Evolutionary conservation across 352 stramenopile genomes (phyloP), one percentile per base, ranked within the genome.

Genomic region (Phytopythium cucurbitacearum): DNA sequence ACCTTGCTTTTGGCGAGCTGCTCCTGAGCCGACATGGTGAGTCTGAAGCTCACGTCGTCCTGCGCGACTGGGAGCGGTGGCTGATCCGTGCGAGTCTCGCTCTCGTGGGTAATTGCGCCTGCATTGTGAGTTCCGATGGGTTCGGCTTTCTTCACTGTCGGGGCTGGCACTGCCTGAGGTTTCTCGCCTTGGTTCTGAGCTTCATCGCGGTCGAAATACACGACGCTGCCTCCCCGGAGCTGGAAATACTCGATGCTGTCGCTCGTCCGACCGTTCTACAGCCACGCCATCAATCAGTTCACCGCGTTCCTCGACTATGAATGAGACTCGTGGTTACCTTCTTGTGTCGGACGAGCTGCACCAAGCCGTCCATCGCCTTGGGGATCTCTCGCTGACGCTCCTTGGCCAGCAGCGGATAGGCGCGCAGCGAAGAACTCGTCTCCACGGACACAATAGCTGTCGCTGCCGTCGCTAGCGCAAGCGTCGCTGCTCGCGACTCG

Each of bases 201-300:
- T 33, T 50, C 11, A 10, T 40, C 53, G 12, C 16, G 40, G 48
- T 51, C 21, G 33, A 59, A 63, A 57, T 78, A 85, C 5, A 40
- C 6, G 16, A 87, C 41, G 0, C 33, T 44, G n/a, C 56, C 45
- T 11, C 65, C 54, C 7, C 51, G 15, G 7, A 73, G 59, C 40
- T 74, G 70, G 40, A 91, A 89, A 56, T 69, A 88, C 46, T 89
- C 76, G n/a, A 88, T 50, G 16, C 64, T 82, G 48, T 91, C 77
- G 21, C 65, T 89, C 13, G 70, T 80, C 48, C 68, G 67, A 1
- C 77, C 76, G 45, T 89, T 88, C 80, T 91, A 53, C n/a, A 55
- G n/a, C 5, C 36, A 47, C 0, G 35, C 39, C 40, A 11, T 51
- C 13, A 32, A 46, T 52, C 52, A 35, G 3, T 40, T 62, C 38